Evolutionary conservation across 2,329 filamentous ascomycete species (phyloP), one percentile per base, ranked within the genome.

Genomic region (Colletotrichum simmondsii): DNA sequence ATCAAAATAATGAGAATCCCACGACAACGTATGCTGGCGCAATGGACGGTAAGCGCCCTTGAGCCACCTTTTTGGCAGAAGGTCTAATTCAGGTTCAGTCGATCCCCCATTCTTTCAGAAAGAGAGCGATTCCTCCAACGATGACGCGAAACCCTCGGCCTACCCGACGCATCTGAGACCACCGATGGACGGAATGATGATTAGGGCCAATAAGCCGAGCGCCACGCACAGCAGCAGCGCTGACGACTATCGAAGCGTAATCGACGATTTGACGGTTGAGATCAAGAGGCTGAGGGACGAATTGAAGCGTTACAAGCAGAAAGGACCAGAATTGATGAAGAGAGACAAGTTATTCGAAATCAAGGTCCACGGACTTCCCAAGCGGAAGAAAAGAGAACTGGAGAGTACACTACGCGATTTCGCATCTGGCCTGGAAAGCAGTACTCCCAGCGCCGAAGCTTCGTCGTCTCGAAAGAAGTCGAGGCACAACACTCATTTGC

Each of bases 271-370:
- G 71, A 97, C 94, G 0, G 86, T 97, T 30, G 93, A 95, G 79
- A 97, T 97, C 79, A 94, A 94, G 80, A 92, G 91, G 64, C 81
- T 97, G 73, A 95, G 92, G 82, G 91, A 92, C 76, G 91, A 92
- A 77, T 78, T 97, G 67, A 92, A 90, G 77, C 92, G 90, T 65
- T 94, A 94, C 74, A 92, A 93, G 80, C 91, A 90, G 74, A 83
- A 89, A 30, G 90, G 92, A 2, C 90, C 91, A 22, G 87, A 92
- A 54, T 89, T 92, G 75, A 82, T 95, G 62, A 89, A 92, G 42
- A 90, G 92, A 59, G 94, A 97, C 35, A 95, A 94, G 78, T 82
- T 97, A 0, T 96, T 97, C 76, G 95, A 97, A 79, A 91, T 97
- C 73, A 92, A 94, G 76, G 89, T 95, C 35, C 94, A 97, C 76